Conservation (phyloP, 495 filamentous ascomycete genomes). For the Aspergillus kassunensis region DNA sequence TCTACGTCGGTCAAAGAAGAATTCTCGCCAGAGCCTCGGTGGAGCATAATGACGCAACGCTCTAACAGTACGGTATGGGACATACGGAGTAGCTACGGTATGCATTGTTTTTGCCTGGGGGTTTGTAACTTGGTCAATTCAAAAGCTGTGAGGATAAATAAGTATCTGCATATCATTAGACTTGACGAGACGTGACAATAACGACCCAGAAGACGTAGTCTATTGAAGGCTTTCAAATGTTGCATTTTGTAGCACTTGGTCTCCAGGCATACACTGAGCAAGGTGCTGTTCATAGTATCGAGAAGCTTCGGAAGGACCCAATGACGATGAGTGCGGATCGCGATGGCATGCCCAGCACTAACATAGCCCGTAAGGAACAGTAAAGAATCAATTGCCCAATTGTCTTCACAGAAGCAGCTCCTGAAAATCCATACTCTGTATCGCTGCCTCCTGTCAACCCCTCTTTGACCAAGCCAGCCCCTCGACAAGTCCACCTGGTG, state of each 20-base stretch:
- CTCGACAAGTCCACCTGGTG: not conserved
- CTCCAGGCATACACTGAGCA: no score
- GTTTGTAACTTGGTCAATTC: conserved; percentile 7
- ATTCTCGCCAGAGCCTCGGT: conserved; percentile 11
- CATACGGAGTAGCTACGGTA: no score
- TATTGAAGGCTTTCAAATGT: no score
- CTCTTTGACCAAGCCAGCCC: not conserved
- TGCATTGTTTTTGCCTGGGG: not conserved
- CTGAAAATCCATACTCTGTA: no score
- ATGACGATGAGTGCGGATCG: conserved; percentile 18
- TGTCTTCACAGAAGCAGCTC: not conserved
- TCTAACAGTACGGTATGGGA: no score
- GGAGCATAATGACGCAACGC: conserved; percentile 20
- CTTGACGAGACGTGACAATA: conserved; percentile 20
- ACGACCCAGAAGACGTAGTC: no score
- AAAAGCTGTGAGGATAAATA: not conserved
- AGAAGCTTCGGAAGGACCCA: not conserved
- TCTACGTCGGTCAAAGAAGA: conserved; percentile 12
- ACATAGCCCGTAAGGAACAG: not conserved
- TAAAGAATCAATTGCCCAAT: not conserved
- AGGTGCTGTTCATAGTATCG: not conserved
- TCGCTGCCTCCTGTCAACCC: not conserved
- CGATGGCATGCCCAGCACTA: not conserved
- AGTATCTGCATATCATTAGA: conserved; percentile 9
- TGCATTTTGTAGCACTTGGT: no score